Percentiles rank a stretch among this genome's conserved stretches.
These are phyloP conservation scores for Epichloe baconii DNA, from an alignment of 2,329 filamentous ascomycete genomes.

Conservation along the genomic window DNA sequence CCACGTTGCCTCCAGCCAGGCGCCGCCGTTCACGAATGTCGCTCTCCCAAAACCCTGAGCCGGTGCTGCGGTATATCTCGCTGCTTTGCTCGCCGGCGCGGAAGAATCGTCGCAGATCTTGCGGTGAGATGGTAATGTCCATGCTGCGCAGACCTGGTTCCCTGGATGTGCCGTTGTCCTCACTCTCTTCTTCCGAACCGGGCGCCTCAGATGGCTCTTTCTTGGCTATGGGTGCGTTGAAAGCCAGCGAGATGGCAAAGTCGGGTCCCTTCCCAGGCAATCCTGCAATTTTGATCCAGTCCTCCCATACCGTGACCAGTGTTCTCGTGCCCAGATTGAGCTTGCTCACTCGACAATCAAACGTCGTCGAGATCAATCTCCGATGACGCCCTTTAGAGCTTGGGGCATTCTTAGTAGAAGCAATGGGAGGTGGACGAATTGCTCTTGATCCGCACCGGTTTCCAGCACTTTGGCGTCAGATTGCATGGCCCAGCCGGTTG, in stretches of 20 bases:
- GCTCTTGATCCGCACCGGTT: conserved; percentile 6
- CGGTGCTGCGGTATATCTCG: not conserved
- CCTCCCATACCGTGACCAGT: conserved; percentile 36
- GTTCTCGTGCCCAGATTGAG: conserved; percentile 37
- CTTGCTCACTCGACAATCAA: conserved; percentile 42
- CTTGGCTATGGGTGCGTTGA: conserved; percentile 26
- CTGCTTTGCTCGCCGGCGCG: conserved; percentile 21
- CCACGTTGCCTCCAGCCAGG: conserved; percentile 32
- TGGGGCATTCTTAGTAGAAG: conserved; percentile 43
- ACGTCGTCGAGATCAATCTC: conserved; percentile 39
- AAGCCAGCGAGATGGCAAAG: conserved; percentile 37
- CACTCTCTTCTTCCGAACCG: conserved; percentile 9
- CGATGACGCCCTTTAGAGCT: conserved; percentile 33
- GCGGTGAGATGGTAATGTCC: conserved; percentile 37
- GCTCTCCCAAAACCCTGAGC: conserved; percentile 15
- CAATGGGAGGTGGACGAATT: conserved; percentile 37
- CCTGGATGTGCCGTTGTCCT: conserved; percentile 6
- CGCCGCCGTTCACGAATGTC: conserved; percentile 27
- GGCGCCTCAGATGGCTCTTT: not conserved
- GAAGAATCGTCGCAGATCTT: conserved; percentile 34
- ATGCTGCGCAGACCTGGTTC: conserved; percentile 27
- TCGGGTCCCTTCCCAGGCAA: conserved; percentile 26
- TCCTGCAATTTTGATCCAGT: conserved; percentile 31
- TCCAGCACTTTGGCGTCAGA: conserved; percentile 6
- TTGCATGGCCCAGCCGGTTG: conserved; percentile 11